phyloP scores from a whole-genome alignment of 1,139 yeast genomes.

The Protomyces lactucae-debilis region DNA sequence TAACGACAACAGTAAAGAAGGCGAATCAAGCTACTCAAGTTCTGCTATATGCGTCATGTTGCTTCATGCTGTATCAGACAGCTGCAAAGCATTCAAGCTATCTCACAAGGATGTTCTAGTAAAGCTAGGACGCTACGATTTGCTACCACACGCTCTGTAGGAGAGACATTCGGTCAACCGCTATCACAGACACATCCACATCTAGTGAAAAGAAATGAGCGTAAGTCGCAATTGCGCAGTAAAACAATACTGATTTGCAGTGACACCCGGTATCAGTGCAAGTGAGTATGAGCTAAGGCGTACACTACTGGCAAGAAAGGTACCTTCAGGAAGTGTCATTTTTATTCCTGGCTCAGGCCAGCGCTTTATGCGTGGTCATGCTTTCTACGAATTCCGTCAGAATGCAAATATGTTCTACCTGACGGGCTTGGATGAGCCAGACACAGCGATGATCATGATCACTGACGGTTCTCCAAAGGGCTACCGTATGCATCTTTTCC shows the following conservation, averaged over 20 bases:
- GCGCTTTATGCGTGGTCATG: slow-evolving; percentile 82
- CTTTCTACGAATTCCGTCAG: slow-evolving; percentile 87
- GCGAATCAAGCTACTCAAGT: too few relatives aligned
- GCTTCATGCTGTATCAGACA: neutral
- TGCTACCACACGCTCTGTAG: neutral
- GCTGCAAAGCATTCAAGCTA: too few relatives aligned
- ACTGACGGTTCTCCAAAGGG: slow-evolving; percentile 38
- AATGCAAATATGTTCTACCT: slow-evolving; percentile 59
- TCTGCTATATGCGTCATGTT: neutral
- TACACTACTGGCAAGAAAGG: slow-evolving; percentile 48
- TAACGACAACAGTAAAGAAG: too few relatives aligned
- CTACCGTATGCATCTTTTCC: slow-evolving; percentile 61
- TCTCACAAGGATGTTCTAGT: too few relatives aligned
- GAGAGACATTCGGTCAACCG: slow-evolving; percentile 61
- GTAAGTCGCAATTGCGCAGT: slow-evolving; percentile 22
- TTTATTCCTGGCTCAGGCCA: slow-evolving; percentile 48
- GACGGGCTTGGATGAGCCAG: slow-evolving; percentile 76
- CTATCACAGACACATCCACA: slow-evolving; percentile 79
- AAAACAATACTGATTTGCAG: slow-evolving; percentile 21
- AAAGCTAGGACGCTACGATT: neutral
- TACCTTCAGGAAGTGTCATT: slow-evolving; percentile 66
- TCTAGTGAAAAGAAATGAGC: slow-evolving; percentile 62
- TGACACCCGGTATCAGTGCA: slow-evolving; percentile 86
- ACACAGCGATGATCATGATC: slow-evolving; percentile 70
- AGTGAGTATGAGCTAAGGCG: slow-evolving; percentile 75